Conservation (phyloP, 257 asterid genomes). For the Nicotiana attenuata region DNA sequence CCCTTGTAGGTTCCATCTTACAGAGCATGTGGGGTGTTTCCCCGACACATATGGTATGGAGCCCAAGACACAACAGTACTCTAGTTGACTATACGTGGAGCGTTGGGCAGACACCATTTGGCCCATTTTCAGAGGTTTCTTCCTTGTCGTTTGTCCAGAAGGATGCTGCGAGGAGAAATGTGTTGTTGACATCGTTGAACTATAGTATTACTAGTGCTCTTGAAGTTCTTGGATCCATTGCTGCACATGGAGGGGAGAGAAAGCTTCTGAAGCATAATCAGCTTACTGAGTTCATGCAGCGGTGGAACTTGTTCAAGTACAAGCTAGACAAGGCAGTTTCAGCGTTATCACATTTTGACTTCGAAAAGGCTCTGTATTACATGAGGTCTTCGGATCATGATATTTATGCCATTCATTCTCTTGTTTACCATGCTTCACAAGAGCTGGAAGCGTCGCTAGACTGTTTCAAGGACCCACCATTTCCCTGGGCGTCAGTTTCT, state of each 20-base stretch:
- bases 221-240: slow-evolving; percentile 67
- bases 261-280: slow-evolving; percentile 54
- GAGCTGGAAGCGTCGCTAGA: slow-evolving; percentile 76
- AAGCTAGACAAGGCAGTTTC: slow-evolving; percentile 80
- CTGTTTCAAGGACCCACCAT: slow-evolving; percentile 92
- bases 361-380: slow-evolving; percentile 70
- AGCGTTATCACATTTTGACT: slow-evolving; percentile 82
- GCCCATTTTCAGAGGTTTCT: slow-evolving; percentile 81
- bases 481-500: slow-evolving; percentile 66
- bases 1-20: slow-evolving; percentile 81
- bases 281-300: slow-evolving; percentile 55
- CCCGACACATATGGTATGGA: slow-evolving; percentile 85
- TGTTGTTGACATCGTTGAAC: slow-evolving; percentile 65
- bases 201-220: slow-evolving; percentile 63
- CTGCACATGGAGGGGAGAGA: slow-evolving; percentile 79
- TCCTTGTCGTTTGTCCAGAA: slow-evolving; percentile 86
- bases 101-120: slow-evolving; percentile 88
- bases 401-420: slow-evolving; percentile 67
- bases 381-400: slow-evolving; percentile 83
- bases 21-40: slow-evolving; percentile 99
- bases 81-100: slow-evolving; percentile 94
- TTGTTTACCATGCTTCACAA: slow-evolving; percentile 72
- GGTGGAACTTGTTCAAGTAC: slow-evolving; percentile 87
- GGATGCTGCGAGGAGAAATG: slow-evolving; percentile 93
- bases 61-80: slow-evolving; percentile 75